Percentiles rank a stretch among this genome's conserved stretches.
phyloP scores from a whole-genome alignment of 768 basidiomycete genomes.

The Lactarius evosmus region DNA sequence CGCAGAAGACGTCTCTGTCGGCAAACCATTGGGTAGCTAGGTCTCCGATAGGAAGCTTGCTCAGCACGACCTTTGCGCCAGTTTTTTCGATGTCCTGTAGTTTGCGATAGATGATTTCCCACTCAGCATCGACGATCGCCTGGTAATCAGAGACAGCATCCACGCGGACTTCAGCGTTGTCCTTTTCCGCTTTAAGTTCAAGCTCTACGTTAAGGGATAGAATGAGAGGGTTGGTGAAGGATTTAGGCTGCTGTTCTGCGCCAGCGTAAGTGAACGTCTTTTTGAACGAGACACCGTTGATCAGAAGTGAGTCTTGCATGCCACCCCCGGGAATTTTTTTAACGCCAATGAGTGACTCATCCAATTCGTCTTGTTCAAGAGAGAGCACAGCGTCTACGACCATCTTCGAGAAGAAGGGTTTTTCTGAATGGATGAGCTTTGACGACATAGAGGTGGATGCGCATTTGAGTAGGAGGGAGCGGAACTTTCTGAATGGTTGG shows the following conservation, averaged over 20 bases:
- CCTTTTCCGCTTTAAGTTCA: conserved; percentile 98
- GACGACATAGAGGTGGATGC: conserved; percentile 99
- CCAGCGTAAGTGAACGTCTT: conserved; percentile 99
- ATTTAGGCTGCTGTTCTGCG: conserved; percentile 97
- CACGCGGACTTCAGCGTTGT: conserved; percentile 97
- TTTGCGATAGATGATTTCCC: conserved; percentile 99
- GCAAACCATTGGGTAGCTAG: conserved; percentile 99
- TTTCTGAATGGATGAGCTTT: conserved; percentile 97
- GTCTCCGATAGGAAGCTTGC: conserved; percentile 97
- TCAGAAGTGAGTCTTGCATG: conserved; percentile 90
- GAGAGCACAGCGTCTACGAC: conserved; percentile 95
- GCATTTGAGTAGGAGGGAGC: conserved; percentile 90
- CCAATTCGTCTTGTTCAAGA: conserved; percentile 88
- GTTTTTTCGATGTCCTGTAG: conserved; percentile 93
- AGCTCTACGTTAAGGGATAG: conserved; percentile 96
- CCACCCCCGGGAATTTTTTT: conserved; percentile 98
- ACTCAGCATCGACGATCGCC: conserved; percentile 98
- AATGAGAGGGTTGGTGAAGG: conserved; percentile 83
- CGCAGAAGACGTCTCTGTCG: conserved; percentile 98
- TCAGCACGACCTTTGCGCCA: conserved; percentile 95
- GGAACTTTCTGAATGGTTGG: conserved; percentile 68
- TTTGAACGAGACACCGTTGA: conserved; percentile 95
- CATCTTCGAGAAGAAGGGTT: conserved; percentile 98
- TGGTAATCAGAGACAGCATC: conserved; percentile 98
- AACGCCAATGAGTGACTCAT: conserved; percentile 93